Conservation (phyloP, 306 rosid genomes). For the Dicorynia guianensis region DNA sequence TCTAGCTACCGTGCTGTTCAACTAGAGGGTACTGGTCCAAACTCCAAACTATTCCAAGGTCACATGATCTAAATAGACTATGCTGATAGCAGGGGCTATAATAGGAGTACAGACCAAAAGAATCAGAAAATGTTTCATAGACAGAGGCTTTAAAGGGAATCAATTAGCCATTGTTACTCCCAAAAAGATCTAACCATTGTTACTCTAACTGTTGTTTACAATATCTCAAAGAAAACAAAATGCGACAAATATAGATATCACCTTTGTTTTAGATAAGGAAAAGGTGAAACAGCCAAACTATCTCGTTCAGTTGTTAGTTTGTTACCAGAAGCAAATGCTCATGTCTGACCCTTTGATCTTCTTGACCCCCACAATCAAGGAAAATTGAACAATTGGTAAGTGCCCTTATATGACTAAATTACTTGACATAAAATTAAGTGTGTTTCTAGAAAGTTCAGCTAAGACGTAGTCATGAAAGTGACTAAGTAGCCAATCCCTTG, state of each 20-base stretch:
- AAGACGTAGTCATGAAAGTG: constrained; percentile 25
- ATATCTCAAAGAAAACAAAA: not conserved
- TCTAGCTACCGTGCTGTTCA: not conserved
- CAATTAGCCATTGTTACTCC: not conserved
- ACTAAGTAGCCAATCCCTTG: constrained; percentile 1
- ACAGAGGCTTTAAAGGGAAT: not conserved
- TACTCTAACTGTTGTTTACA: not conserved
- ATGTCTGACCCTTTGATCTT: not conserved
- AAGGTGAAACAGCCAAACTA: not conserved
- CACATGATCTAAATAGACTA: not conserved
- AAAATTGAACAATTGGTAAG: not conserved
- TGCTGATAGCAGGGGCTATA: constrained; percentile 1
- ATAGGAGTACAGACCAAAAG: not conserved
- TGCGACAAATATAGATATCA: not conserved
- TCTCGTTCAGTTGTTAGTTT: not conserved
- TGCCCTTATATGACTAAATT: not conserved
- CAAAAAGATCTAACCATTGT: not conserved
- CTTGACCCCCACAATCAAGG: not conserved
- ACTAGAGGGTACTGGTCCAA: not conserved
- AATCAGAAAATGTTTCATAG: not conserved
- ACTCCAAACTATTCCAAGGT: constrained; percentile 1
- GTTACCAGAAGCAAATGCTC: constrained; percentile 8
- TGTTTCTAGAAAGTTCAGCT: constrained; percentile 6
- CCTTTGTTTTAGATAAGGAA: not conserved
- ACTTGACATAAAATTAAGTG: not conserved